Evolutionary conservation across 108 stramenopile genomes (phyloP).

Genomic region (Aurantiochytrium sp.): DNA sequence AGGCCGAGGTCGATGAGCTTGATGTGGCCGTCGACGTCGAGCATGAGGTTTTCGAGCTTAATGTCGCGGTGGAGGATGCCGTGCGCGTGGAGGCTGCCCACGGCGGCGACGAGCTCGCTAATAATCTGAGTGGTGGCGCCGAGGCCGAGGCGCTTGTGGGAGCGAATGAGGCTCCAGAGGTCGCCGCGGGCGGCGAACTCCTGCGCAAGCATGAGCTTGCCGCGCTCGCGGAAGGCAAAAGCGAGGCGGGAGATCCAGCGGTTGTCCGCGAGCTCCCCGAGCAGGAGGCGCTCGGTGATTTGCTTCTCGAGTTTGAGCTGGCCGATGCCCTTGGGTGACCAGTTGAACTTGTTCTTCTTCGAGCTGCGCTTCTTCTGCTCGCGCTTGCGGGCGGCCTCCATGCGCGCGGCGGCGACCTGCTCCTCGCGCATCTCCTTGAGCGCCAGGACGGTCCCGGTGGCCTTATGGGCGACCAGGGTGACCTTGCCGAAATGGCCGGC

Average conservation of each 20-base stretch:
- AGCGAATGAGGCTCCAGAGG: constrained; percentile 1
- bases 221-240: constrained; percentile 1
- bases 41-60: constrained; percentile 93
- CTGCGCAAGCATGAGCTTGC: neutral
- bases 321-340: neutral
- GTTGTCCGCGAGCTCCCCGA: neutral
- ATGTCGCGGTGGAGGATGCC: constrained; percentile 91
- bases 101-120: constrained; percentile 65
- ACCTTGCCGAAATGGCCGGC: neutral
- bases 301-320: neutral
- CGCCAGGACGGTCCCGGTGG: neutral
- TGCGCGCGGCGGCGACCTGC: neutral
- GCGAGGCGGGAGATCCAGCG: constrained; percentile 5
- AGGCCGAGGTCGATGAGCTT: constrained; percentile 12
- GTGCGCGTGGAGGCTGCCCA: constrained; percentile 64
- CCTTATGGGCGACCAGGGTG: neutral
- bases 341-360: neutral
- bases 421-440: constrained; percentile 30
- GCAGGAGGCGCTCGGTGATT: constrained; percentile 10
- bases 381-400: neutral
- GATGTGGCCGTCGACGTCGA: constrained; percentile 46
- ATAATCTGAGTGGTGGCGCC: constrained; percentile 56
- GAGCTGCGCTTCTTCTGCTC: neutral
- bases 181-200: constrained; percentile 13
- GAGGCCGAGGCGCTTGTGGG: constrained; percentile 63